Conservation (phyloP, 2,329 filamentous ascomycete species). For the Cylindrodendrum hubeiense region DNA sequence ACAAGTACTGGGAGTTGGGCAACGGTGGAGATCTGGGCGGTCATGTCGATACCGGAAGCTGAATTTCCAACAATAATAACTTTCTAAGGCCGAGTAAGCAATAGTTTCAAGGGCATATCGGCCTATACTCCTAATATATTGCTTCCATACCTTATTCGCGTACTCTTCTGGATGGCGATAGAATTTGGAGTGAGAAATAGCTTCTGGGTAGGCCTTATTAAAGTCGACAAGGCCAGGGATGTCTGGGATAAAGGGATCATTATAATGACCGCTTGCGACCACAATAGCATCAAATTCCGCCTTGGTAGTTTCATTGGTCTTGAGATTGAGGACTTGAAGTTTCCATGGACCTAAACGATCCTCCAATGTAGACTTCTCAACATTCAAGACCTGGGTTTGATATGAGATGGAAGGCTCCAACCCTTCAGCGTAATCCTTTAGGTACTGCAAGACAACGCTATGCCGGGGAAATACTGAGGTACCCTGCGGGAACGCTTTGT, state of each 20-base stretch:
- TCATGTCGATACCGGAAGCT: conserved; percentile 79
- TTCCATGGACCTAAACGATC: conserved; percentile 58
- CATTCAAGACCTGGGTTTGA: conserved; percentile 69
- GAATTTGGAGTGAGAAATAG: conserved; percentile 74
- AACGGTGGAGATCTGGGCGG: conserved; percentile 69
- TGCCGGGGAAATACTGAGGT: conserved; percentile 77
- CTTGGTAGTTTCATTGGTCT: conserved; percentile 35
- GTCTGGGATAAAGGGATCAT: conserved; percentile 68
- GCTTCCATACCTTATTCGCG: conserved; percentile 44
- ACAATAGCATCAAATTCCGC: conserved; percentile 71
- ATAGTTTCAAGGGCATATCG: too few species aligned
- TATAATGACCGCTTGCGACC: conserved; percentile 73
- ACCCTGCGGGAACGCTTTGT: conserved; percentile 68
- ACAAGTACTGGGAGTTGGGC: conserved; percentile 67
- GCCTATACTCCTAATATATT: too few species aligned
- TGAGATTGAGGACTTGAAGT: conserved; percentile 52
- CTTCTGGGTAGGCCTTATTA: conserved; percentile 60
- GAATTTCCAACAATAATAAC: conserved; percentile 77
- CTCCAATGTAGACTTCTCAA: conserved; percentile 39
- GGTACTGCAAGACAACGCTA: conserved; percentile 72
- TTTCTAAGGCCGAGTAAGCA: conserved; percentile 64
- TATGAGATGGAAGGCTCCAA: conserved; percentile 70
- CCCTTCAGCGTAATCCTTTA: conserved; percentile 73
- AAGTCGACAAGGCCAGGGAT: conserved; percentile 68
- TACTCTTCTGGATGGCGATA: conserved; percentile 64